Evolutionary conservation across 2,329 filamentous ascomycete genomes (phyloP).

Genomic region (Hymenoscyphus fraxineus): DNA sequence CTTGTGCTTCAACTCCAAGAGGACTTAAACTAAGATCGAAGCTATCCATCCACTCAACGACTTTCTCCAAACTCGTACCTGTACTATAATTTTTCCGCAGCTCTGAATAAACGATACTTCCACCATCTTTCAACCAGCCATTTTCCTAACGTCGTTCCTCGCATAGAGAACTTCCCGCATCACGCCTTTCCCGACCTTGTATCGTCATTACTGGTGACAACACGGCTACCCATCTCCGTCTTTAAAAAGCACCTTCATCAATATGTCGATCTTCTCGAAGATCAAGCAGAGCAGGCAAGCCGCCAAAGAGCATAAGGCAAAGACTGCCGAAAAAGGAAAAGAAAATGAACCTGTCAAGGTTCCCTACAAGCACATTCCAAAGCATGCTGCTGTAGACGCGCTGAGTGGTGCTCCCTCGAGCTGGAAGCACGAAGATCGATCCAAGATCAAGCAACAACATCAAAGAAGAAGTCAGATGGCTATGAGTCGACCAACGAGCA

Average conservation of each 20-base stretch:
- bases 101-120: background rate
- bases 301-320: conserved; percentile 51
- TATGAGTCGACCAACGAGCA: conserved; percentile 26
- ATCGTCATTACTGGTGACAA: background rate
- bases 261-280: conserved; percentile 56
- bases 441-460: conserved; percentile 33
- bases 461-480: conserved; percentile 31
- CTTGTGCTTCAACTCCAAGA: background rate
- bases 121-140: background rate
- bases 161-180: background rate
- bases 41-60: background rate
- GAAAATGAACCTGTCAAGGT: conserved; percentile 36
- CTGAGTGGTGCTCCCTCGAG: conserved; percentile 50
- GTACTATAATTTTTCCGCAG: background rate
- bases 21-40: background rate
- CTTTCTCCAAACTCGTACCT: background rate
- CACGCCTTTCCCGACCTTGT: background rate
- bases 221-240: background rate
- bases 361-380: conserved; percentile 59
- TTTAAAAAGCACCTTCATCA: conserved; percentile 8
- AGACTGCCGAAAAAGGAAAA: conserved; percentile 45
- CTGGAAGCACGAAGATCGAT: conserved; percentile 42
- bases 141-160: background rate
- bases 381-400: conserved; percentile 57
- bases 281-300: conserved; percentile 51